phyloP scores from a whole-genome alignment of 2,329 filamentous ascomycete species.

The Huntiella omanensis region DNA sequence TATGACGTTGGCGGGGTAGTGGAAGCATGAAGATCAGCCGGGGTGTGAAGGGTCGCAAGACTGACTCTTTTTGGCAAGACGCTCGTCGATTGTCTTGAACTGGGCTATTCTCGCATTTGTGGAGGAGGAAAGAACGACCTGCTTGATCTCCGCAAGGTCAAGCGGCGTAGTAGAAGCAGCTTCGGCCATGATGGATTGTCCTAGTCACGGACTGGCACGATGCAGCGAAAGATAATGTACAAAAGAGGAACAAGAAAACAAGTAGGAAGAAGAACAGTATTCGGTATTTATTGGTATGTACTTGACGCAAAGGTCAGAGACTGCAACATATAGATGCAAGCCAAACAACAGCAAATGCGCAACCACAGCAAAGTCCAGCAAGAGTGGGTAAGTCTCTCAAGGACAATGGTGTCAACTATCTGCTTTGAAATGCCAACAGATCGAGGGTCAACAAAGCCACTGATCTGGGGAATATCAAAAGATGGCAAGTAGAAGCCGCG shows the following conservation, averaged over 20 bases:
- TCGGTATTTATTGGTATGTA: no score
- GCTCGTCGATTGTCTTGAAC: slow-evolving; percentile 37
- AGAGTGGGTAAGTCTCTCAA: slow-evolving; percentile 2
- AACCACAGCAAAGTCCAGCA: background rate
- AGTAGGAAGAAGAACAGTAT: background rate
- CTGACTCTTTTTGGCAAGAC: slow-evolving; percentile 35
- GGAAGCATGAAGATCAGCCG: background rate
- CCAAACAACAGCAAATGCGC: background rate
- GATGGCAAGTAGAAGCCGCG: no score
- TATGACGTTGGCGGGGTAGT: background rate
- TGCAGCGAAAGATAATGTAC: background rate
- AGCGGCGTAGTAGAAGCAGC: slow-evolving; percentile 19
- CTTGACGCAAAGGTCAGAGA: no score
- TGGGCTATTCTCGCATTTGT: slow-evolving; percentile 35
- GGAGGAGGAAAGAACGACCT: slow-evolving; percentile 41
- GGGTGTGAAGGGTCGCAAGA: slow-evolving; percentile 13
- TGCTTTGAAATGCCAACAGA: no score
- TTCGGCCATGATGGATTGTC: slow-evolving; percentile 11
- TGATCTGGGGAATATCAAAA: no score
- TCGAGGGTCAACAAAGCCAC: no score
- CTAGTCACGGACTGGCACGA: slow-evolving; percentile 1
- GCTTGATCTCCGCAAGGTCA: slow-evolving; percentile 30
- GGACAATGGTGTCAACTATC: background rate
- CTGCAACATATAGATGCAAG: no score
- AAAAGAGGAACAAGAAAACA: background rate